Evolutionary conservation across 345 rosid genomes (phyloP).

Genomic region (Garcia nutans): DNA sequence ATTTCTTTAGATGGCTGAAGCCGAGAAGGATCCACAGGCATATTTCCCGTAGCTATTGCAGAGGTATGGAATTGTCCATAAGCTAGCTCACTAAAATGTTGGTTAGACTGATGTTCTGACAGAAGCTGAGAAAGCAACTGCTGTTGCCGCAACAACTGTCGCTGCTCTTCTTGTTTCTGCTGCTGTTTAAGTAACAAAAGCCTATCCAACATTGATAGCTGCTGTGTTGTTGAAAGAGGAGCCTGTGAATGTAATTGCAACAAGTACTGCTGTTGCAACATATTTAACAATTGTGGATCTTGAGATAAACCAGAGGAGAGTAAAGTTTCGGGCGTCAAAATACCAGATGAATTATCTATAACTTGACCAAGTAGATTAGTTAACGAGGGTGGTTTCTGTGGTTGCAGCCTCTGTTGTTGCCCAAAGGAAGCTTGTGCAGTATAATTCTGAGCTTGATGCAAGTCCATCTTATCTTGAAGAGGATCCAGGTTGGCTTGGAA

Average conservation of each 20-base stretch:
- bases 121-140: conserved; percentile 78
- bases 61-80: conserved; percentile 50
- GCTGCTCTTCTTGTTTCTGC: conserved; percentile 81
- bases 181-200: conserved; percentile 70
- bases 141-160: conserved; percentile 71
- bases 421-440: conserved; percentile 65
- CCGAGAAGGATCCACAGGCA: conserved; percentile 51
- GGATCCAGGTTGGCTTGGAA: conserved; percentile 51
- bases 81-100: conserved; percentile 51
- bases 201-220: conserved; percentile 65
- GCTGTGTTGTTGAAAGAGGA: conserved; percentile 59
- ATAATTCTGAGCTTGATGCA: conserved; percentile 54
- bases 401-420: conserved; percentile 65
- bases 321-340: conserved; percentile 54
- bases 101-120: conserved; percentile 60
- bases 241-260: conserved; percentile 68
- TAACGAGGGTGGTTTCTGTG: conserved; percentile 50
- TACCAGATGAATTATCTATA: conserved; percentile 51
- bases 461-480: conserved; percentile 55
- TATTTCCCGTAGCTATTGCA: conserved; percentile 45
- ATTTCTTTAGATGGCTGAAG: conserved; percentile 52
- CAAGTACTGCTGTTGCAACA: conserved; percentile 82
- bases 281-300: conserved; percentile 64
- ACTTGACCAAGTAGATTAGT: conserved; percentile 65
- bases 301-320: conserved; percentile 58